Evolutionary conservation across 495 filamentous ascomycete genomes (phyloP), one percentile per base, ranked within the genome.

Genomic region (Neurospora pannonica): DNA sequence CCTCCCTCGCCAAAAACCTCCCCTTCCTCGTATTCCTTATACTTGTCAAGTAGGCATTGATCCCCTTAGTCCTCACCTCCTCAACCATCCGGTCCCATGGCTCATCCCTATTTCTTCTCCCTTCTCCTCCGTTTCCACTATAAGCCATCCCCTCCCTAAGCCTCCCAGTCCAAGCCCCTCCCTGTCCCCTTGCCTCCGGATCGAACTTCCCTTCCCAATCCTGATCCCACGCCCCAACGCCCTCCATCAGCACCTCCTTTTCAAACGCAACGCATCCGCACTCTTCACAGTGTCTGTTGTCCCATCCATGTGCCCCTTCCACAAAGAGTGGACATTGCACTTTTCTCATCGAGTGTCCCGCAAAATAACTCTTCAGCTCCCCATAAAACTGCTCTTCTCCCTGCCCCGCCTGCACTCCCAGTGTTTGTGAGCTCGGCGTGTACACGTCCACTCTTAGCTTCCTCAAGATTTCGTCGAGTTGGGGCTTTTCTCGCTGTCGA

Each of bases 361-460:
- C 54, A 31, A 31, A 67, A 70, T 37, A 70, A 19, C n/a, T 24
- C 34, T 72, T n/a, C 28, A 75, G 17, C n/a, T 9, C 71, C 40
- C 38, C 36, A 39, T 13, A 15, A 75, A 11, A 8, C 5, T 13
- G n/a, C 15, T 36, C 40, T 17, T 38, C 38, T 13, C 17, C 62
- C 48, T 54, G 39, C 46, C 24, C 24, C 13, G 31, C 15, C 28
- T 67, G 28, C 54, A 67, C 54, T 36, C 54, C 28, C 13, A 67
- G 54, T 67, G 54, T 15, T 19, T 67, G 6, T 19, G 54, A 13
- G 28, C 28, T 34, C 6, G 54, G 54, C 13, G 21, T 71, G 71
- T 78, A 78, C 5, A 39, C 73, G 39, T 76, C 73, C 40, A 74
- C 71, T 70, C 75, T 73, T 15, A 70, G 69, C 60, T 19, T 62